These are phyloP conservation scores for Fomitopsis pinicola DNA, from an alignment of 1,284 basidiomycete genomes.

Conservation along the genomic window DNA sequence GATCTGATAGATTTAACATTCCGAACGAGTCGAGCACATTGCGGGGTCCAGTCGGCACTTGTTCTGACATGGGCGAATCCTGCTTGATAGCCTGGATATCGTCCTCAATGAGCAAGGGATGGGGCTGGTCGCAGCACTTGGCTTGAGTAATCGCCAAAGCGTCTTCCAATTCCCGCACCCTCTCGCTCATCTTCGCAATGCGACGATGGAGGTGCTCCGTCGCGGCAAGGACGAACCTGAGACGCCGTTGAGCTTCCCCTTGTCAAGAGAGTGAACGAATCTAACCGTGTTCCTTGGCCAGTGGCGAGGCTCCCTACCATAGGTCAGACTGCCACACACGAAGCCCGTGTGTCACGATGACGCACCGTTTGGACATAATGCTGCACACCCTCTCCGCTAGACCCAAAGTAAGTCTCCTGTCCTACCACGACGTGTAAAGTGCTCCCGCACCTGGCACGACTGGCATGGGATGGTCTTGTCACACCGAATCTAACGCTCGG, in stretches of 20 bases:
- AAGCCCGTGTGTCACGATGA: background rate
- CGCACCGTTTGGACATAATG: slow-evolving; percentile 68
- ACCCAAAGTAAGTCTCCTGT: background rate
- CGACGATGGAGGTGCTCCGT: slow-evolving; percentile 72
- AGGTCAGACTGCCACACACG: background rate
- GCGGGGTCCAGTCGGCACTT: slow-evolving; percentile 5
- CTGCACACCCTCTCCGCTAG: slow-evolving; percentile 59
- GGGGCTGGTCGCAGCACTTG: slow-evolving; percentile 43
- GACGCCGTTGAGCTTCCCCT: background rate
- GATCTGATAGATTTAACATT: slow-evolving; percentile 57
- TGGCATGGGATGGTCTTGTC: slow-evolving; percentile 74
- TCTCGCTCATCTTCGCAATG: slow-evolving; percentile 68
- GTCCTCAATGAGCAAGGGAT: slow-evolving; percentile 59
- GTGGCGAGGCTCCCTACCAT: slow-evolving; percentile 28
- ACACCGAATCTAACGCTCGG: slow-evolving; percentile 52
- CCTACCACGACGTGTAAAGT: background rate
- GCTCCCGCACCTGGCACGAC: slow-evolving; percentile 51
- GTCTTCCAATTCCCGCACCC: slow-evolving; percentile 73
- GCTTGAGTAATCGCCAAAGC: slow-evolving; percentile 51
- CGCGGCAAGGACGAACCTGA: slow-evolving; percentile 72
- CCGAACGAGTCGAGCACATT: slow-evolving; percentile 38
- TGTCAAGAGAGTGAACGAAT: background rate
- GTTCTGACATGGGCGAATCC: slow-evolving; percentile 9
- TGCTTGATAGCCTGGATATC: slow-evolving; percentile 37
- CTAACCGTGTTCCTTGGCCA: slow-evolving; percentile 67